Conservation (phyloP, 1,284 basidiomycete genomes). For the Heterobasidion irregulare region DNA sequence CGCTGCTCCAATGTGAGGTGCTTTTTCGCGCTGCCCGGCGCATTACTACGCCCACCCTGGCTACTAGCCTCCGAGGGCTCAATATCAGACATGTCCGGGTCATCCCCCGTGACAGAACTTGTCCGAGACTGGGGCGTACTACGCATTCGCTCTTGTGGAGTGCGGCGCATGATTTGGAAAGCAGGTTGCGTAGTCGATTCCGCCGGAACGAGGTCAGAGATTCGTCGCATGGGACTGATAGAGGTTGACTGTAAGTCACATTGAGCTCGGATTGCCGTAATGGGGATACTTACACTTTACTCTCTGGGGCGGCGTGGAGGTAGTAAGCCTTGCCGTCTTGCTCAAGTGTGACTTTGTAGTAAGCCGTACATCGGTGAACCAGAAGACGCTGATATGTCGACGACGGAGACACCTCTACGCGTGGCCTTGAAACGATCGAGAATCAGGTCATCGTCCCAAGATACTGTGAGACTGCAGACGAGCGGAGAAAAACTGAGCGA, state of each 20-base stretch:
- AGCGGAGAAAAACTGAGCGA: too few relatives aligned
- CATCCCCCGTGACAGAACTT: constrained; percentile 62
- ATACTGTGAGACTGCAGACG: too few relatives aligned
- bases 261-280: constrained; percentile 2
- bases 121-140: constrained; percentile 38
- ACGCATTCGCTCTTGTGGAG: constrained; percentile 32
- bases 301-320: constrained; percentile 49
- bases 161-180: constrained; percentile 78
- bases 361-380: constrained; percentile 73
- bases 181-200: constrained; percentile 60
- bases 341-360: constrained; percentile 65
- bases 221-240: constrained; percentile 52
- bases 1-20: constrained; percentile 72
- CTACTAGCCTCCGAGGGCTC: constrained; percentile 76
- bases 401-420: constrained; percentile 54
- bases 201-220: constrained; percentile 72
- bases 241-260: constrained; percentile 9
- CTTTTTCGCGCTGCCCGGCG: constrained; percentile 53
- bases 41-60: constrained; percentile 54
- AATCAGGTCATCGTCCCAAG: too few relatives aligned
- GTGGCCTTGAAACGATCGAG: constrained; percentile 29
- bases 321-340: constrained; percentile 51
- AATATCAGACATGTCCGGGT: constrained; percentile 64
- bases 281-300: constrained; percentile 53
- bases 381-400: constrained; percentile 77